Evolutionary conservation across 805 yeast species (phyloP).

Genomic region (Zygosaccharomyces pseudorouxii): DNA sequence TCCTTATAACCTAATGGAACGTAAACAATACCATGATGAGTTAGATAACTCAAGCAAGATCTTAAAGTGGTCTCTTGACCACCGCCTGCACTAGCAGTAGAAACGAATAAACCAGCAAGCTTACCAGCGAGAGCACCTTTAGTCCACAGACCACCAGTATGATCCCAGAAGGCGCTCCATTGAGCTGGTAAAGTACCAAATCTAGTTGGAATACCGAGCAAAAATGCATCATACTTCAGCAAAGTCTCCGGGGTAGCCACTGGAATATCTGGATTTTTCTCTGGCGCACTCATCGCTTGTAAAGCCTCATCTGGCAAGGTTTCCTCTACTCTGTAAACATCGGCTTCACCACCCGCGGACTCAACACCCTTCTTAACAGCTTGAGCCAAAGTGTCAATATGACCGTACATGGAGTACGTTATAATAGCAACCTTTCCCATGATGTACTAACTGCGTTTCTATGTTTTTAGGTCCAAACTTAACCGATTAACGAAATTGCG

Average conservation of each 20-base stretch:
- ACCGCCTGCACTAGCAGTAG: conserved; percentile 71
- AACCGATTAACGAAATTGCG: background rate
- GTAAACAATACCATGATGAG: conserved; percentile 73
- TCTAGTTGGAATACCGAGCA: conserved; percentile 79
- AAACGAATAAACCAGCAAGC: conserved; percentile 65
- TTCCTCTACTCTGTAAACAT: conserved; percentile 71
- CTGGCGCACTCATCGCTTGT: conserved; percentile 55
- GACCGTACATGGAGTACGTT: conserved; percentile 75
- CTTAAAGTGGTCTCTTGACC: conserved; percentile 73
- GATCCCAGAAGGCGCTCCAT: conserved; percentile 70
- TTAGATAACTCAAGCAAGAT: conserved; percentile 52
- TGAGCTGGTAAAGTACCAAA: conserved; percentile 74
- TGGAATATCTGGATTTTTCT: conserved; percentile 52
- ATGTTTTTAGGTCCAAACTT: background rate
- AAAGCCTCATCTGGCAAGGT: conserved; percentile 62
- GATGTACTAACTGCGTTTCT: background rate
- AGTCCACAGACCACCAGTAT: conserved; percentile 75
- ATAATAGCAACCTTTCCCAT: conserved; percentile 46
- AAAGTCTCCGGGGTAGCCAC: conserved; percentile 53
- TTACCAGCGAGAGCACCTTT: conserved; percentile 65
- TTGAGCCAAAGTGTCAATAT: conserved; percentile 63
- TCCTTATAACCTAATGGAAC: conserved; percentile 72
- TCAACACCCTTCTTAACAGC: conserved; percentile 63
- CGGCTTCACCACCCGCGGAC: conserved; percentile 64
- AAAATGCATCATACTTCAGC: conserved; percentile 60